These are phyloP conservation scores for Alternaria longipes DNA, from an alignment of 2,329 filamentous ascomycete genomes.

Conservation along the genomic window DNA sequence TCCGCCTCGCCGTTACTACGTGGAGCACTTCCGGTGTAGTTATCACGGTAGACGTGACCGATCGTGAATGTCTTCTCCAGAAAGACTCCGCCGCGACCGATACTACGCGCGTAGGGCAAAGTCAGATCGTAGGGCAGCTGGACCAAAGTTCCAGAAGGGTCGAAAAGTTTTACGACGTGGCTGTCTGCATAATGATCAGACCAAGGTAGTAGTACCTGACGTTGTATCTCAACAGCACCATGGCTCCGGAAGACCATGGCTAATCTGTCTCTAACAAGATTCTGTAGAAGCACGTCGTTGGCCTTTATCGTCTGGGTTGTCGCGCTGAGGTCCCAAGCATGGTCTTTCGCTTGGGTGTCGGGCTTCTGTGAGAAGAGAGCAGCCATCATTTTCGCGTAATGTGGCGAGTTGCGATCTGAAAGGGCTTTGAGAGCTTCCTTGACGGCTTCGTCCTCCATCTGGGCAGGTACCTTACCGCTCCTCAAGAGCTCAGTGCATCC, in stretches of 20 bases:
- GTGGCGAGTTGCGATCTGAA: constrained; percentile 82
- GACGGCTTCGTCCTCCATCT: constrained; percentile 92
- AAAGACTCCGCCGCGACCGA: constrained; percentile 74
- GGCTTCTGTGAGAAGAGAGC: constrained; percentile 78
- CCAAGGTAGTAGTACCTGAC: constrained; percentile 80
- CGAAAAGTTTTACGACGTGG: constrained; percentile 81
- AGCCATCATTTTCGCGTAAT: constrained; percentile 89
- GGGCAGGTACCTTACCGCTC: constrained; percentile 85
- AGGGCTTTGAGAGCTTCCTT: constrained; percentile 82
- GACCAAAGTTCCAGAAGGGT: constrained; percentile 83
- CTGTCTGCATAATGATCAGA: constrained; percentile 75
- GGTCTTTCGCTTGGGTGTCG: constrained; percentile 79
- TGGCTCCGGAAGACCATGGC: constrained; percentile 85
- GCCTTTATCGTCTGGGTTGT: constrained; percentile 46
- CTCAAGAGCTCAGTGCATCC: constrained; percentile 83
- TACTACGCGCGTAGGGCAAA: constrained; percentile 82
- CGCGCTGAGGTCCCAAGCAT: constrained; percentile 58
- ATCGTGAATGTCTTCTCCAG: constrained; percentile 85
- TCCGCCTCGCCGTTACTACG: constrained; percentile 87
- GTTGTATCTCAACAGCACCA: constrained; percentile 82
- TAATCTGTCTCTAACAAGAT: constrained; percentile 77
- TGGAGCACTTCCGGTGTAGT: constrained; percentile 80
- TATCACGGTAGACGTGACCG: constrained; percentile 85
- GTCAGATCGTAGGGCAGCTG: constrained; percentile 96
- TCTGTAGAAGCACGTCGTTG: constrained; percentile 73